Base-by-base conservation (phyloP, 768 basidiomycete genomes). In the Russula dissimulans region DNA sequence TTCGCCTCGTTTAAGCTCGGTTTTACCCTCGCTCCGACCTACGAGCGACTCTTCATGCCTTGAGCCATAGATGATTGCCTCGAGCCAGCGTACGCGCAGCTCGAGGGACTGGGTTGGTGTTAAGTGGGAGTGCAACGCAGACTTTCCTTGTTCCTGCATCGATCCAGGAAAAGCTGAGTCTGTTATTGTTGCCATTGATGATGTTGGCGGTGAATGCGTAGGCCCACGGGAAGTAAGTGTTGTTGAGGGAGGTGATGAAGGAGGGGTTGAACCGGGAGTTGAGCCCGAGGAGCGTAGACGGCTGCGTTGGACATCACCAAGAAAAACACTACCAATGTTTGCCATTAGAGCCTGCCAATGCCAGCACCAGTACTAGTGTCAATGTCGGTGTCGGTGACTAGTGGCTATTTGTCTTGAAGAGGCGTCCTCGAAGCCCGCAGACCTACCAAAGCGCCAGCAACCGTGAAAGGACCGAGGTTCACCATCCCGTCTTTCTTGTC, bases 1-100 rank as follows among this genome's bases (percentile, higher is more conserved):
- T 54, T 83, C 80, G 11, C 79, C 79, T 2, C 72, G 76, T 66
- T 77, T 80, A 55, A 80, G 70, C 50, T 77, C 73, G 15, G 69
- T 57, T 68, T 63, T 70, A 75, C 67, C 69, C 76, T 66, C 72
- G 74, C 69, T 71, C 79, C 48, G 54, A 62, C 71, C 74, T 65
- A 50, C 54, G 32, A 61, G 54, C 0, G 43, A 45, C 70, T 69
- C 56, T 44, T 80, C 77, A 49, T 78, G 78, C 52, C 78, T 79
- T 22, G 85, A 78, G 43, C 90, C 91, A 43, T 83, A 70, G 3
- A 91, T 73, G 53, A 93, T 74, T 17, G 88, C 87, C 69, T 91
- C 91, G 1, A 93, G 75, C 87, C 88, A 90, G 57, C 87, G 77
- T 39, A 92, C 69, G 1, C 91, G 80, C 22, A 93, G 74, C 66